Percentiles rank a stretch among this genome's conserved stretches.
Conservation (phyloP, 495 filamentous ascomycete genomes). For the Alectoria sarmentosa region DNA sequence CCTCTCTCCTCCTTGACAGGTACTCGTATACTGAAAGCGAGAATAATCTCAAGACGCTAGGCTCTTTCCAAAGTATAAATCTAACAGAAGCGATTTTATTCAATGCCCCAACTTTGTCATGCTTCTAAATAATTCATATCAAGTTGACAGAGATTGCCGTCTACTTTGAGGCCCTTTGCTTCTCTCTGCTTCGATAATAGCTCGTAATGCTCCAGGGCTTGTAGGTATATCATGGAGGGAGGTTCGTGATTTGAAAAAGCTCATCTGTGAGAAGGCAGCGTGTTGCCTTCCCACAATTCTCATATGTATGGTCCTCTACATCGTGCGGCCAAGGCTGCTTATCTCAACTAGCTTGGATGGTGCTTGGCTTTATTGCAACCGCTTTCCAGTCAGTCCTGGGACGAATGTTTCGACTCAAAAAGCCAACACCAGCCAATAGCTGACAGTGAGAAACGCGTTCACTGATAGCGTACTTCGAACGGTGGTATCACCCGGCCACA, state of each 20-base stretch:
- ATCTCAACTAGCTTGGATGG: background rate
- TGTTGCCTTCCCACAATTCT: background rate
- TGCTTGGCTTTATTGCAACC: background rate
- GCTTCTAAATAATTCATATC: background rate
- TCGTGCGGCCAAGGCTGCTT: slow-evolving; percentile 1
- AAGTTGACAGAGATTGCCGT: background rate
- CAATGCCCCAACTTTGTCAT: too few species aligned
- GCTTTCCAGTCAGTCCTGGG: background rate
- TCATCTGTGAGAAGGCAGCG: background rate
- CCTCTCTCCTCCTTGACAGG: too few species aligned
- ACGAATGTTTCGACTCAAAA: background rate
- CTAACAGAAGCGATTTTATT: too few species aligned
- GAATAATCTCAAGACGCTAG: too few species aligned
- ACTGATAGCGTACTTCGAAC: background rate
- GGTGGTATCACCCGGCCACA: background rate
- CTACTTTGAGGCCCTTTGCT: slow-evolving; percentile 1
- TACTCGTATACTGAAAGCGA: too few species aligned
- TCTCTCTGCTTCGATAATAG: background rate
- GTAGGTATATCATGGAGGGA: background rate
- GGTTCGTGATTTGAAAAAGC: background rate
- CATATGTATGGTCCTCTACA: background rate
- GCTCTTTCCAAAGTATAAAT: too few species aligned
- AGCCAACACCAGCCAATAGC: background rate
- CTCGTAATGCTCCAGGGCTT: slow-evolving; percentile 7
- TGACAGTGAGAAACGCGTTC: background rate